Percentiles rank a stretch among this genome's conserved stretches.
These are phyloP conservation scores for Sugiyamaella chiloensis DNA, from an alignment of 805 yeast genomes.

Conservation along the genomic window DNA sequence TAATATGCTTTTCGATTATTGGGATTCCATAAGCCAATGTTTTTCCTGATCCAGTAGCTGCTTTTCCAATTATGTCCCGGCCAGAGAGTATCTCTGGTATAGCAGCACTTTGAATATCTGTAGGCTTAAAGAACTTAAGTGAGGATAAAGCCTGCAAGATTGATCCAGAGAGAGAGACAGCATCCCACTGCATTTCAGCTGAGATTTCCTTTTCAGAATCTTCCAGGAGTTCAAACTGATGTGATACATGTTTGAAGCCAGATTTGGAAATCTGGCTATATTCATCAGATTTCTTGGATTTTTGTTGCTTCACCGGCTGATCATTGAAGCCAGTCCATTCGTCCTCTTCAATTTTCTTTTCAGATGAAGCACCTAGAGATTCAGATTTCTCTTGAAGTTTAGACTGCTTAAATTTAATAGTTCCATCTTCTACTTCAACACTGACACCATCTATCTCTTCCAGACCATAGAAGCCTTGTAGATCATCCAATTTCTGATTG, in stretches of 20 bases:
- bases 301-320: conserved; percentile 10
- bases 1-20: conserved; percentile 63
- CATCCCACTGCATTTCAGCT: conserved; percentile 35
- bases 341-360: conserved; percentile 4
- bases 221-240: conserved; percentile 23
- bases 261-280: background rate
- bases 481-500: conserved; percentile 81
- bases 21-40: conserved; percentile 96
- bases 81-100: conserved; percentile 74
- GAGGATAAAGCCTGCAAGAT: conserved; percentile 58
- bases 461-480: conserved; percentile 86
- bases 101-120: conserved; percentile 74
- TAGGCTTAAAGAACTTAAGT: conserved; percentile 64
- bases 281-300: background rate
- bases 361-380: background rate
- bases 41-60: conserved; percentile 97
- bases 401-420: conserved; percentile 42
- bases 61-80: conserved; percentile 87
- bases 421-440: conserved; percentile 69
- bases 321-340: conserved; percentile 10
- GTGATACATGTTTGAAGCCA: conserved; percentile 12
- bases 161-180: conserved; percentile 47
- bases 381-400: conserved; percentile 21
- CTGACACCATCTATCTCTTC: conserved; percentile 94
- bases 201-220: conserved; percentile 23